Base-by-base conservation (phyloP, 208 protist species). In the Crithidia brevicula region DNA sequence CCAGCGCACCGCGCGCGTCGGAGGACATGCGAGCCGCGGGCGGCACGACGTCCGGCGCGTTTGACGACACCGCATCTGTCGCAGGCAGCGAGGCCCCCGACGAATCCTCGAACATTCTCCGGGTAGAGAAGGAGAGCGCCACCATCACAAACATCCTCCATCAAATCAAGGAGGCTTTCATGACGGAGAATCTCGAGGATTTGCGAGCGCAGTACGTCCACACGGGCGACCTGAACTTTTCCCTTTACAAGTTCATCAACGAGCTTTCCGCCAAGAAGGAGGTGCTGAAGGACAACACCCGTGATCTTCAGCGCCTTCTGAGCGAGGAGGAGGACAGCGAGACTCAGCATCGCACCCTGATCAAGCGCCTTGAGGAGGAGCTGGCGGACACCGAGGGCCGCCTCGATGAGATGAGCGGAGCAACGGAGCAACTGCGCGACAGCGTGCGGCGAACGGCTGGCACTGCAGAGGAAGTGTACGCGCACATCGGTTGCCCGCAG, bases 211-310 rank as follows among this genome's bases (percentile, higher is more conserved):
- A 89, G 58, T 98, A 98, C 79, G 72, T 94, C 63, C 72, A 85
- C 40, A 86, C 93, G 2, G 96, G 97, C 46, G 96, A 99, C 47
- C 79, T 81, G 28, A 99, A 98, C 89, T 98, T 98, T 65, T 98
- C 96, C 20, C 75, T 98, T 25, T 99, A 98, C 89, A 99, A 98
- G 81, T 95, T 91, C 70, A 89, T 98, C 54, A 98, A 98, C 82
- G 96, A 98, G 74, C 86, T 98, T 27, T 98, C 95, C 30, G 86
- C 81, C 25, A 93, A 90, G 53, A 85, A 89, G 51, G 96, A 98
- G 81, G 85, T 82, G 22, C 77, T 98, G 28, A 79, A 88, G 59
- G 92, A 96, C 42, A 90, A 98, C 53, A 95, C 98, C 23, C 69
- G 75, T 4, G 86, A 94, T 49, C 73, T 98, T 7, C 77, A 89